Evolutionary conservation across 148 eudicot species (phyloP), one percentile per base, ranked within the genome.

Genomic region (Rheum nobile): DNA sequence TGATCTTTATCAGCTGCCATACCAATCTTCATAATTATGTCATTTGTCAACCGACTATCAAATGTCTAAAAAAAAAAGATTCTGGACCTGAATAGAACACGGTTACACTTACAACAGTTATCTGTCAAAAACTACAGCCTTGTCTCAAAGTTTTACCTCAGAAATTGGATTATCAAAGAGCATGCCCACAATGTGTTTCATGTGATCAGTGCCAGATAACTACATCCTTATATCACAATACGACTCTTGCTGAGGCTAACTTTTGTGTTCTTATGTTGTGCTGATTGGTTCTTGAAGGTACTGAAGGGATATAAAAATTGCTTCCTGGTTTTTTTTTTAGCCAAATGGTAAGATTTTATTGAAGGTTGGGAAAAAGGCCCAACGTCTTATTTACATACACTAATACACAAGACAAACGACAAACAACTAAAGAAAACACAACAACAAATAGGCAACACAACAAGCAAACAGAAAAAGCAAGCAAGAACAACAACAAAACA

Each of bases 241-340:
- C 6, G 32, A 4, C 70, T 31, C 39, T 19, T 17, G 19, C 9
- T 11, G 8, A 9, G 34, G 48, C 16, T 71, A 41, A 2, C 32
- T n/a, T 35, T 71, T 21, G 19, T 21, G 29, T 21, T 71, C 46
- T 8, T 71, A 71, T 38, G 21, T 2, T 41, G 77, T 83, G 83
- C 52, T 73, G 57, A 95, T 84, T 52, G 97, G 96, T 85, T 91
- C 97, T 88, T 91, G 98, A 71, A 91, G 92, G 80, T 88, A 95
- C 76, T 95, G 98, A 21, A 95, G 98, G 31, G 85, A 90, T 77
- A 95, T 91, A 59, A 95, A 86, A 76, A 95, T 74, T 7, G 98
- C 98, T 82, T 95, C 98, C 98, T 95, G 93, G 82, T 74, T 61
- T n/a, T n/a, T n/a, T n/a, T n/a, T n/a, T n/a, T n/a, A n/a, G n/a